Conservation (phyloP, 202 grass and related monocot genomes). For the Elaeis oleifera region DNA sequence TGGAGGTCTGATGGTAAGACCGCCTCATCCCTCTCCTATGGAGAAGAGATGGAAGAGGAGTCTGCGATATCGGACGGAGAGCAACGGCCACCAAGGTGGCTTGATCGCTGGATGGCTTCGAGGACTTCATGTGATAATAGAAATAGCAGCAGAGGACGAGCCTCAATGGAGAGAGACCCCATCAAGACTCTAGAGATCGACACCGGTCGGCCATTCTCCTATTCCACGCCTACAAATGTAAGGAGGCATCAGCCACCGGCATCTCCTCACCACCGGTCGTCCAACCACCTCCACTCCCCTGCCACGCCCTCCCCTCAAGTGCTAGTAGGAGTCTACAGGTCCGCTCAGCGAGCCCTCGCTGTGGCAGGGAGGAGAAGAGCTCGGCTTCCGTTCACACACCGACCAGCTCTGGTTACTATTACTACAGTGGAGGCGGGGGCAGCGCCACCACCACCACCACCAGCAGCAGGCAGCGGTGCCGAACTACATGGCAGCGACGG, state of each 20-base stretch:
- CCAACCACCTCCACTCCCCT: too few relatives aligned
- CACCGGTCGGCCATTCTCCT: too few relatives aligned
- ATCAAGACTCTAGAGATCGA: too few relatives aligned
- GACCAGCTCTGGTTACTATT: constrained; percentile 13
- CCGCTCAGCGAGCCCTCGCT: too few relatives aligned
- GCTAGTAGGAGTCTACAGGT: too few relatives aligned
- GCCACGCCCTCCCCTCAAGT: too few relatives aligned
- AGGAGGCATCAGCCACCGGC: too few relatives aligned
- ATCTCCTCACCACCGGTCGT: too few relatives aligned
- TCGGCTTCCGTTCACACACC: too few relatives aligned
- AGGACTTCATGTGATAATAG: constrained; percentile 35
- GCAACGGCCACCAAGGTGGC: constrained; percentile 38
- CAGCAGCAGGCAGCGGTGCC: constrained; percentile 28
- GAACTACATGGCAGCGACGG: constrained; percentile 74
- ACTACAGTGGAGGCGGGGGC: constrained; percentile 23
- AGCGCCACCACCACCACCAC: constrained; percentile 1
- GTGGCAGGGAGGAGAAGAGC: too few relatives aligned
- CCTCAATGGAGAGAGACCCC: constrained; percentile 16
- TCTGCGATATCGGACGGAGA: constrained; percentile 25
- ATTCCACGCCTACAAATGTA: too few relatives aligned
- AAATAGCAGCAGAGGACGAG: constrained; percentile 23
- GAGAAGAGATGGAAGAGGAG: constrained; percentile 14
- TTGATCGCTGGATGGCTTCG: constrained; percentile 78
- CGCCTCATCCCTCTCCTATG: constrained; percentile 13
- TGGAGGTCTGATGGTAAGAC: not conserved